These are phyloP conservation scores for Pholiota conissans DNA, from an alignment of 768 basidiomycete species.

Conservation along the genomic window DNA sequence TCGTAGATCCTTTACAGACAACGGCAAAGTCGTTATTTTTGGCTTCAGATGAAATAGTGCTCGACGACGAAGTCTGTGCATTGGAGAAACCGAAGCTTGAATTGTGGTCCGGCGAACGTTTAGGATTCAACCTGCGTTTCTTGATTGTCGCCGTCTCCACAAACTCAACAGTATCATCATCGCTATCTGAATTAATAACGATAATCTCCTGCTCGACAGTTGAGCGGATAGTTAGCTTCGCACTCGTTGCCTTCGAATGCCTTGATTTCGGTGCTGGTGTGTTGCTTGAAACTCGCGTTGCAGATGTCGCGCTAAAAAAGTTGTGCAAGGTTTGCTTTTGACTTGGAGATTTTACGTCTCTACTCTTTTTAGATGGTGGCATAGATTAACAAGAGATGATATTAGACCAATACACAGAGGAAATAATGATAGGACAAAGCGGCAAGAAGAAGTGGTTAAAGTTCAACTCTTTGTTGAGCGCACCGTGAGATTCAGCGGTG, in stretches of 20 bases:
- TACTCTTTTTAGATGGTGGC: conserved; percentile 21
- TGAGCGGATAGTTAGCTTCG: not conserved
- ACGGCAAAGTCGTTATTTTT: not conserved
- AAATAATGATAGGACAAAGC: not conserved
- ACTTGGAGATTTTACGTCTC: conserved; percentile 28
- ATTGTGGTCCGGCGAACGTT: conserved; percentile 5
- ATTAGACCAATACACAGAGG: not conserved
- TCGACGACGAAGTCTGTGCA: not conserved
- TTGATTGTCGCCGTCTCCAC: conserved; percentile 24
- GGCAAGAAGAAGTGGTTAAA: too few species aligned
- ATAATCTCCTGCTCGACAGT: conserved; percentile 42
- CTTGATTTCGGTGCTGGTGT: not conserved
- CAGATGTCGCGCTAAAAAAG: conserved; percentile 39
- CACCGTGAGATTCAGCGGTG: not conserved
- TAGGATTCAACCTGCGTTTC: conserved; percentile 22
- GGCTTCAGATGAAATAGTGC: not conserved
- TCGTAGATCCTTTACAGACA: not conserved
- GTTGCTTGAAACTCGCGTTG: not conserved
- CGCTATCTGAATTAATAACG: conserved; percentile 64
- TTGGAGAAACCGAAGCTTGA: not conserved
- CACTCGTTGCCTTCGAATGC: conserved; percentile 3
- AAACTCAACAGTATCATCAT: conserved; percentile 36
- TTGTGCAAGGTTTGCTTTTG: conserved; percentile 42
- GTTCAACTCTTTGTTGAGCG: too few species aligned
- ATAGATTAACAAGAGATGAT: not conserved